Percentiles rank a stretch among this genome's conserved stretches.
These are phyloP conservation scores for Termitomyces sp. DNA, from an alignment of 768 basidiomycete genomes.

Conservation along the genomic window DNA sequence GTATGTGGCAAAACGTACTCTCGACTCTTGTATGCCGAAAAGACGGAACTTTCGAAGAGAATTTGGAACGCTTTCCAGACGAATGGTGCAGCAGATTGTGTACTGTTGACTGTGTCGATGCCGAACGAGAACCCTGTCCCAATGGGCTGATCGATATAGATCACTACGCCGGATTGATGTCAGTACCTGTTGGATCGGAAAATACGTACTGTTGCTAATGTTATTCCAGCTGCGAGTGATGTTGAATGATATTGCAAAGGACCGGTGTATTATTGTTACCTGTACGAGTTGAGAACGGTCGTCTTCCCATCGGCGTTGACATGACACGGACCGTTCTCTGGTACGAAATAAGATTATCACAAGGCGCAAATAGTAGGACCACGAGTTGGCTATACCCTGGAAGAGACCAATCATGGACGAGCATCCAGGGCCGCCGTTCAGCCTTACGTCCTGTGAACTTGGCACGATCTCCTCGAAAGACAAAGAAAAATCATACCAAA, in stretches of 20 bases:
- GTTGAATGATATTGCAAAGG: slow-evolving; percentile 5
- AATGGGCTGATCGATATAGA: slow-evolving; percentile 68
- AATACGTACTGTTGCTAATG: slow-evolving; percentile 50
- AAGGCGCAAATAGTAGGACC: not conserved
- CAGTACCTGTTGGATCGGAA: not conserved
- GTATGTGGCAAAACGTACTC: slow-evolving; percentile 31
- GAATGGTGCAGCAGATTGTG: slow-evolving; percentile 45
- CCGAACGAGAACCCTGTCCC: slow-evolving; percentile 63
- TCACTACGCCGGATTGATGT: slow-evolving; percentile 32
- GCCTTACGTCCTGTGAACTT: slow-evolving; percentile 21
- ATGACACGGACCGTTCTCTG: slow-evolving; percentile 60
- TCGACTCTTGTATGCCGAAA: slow-evolving; percentile 44
- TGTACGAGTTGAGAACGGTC: slow-evolving; percentile 55
- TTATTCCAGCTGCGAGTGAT: slow-evolving; percentile 52
- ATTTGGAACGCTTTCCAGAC: slow-evolving; percentile 63
- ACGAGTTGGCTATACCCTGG: slow-evolving; percentile 32
- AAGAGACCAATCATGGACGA: slow-evolving; percentile 63
- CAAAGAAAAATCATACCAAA: slow-evolving; percentile 50
- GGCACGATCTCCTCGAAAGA: slow-evolving; percentile 36
- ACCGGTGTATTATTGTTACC: slow-evolving; percentile 46
- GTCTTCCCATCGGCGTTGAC: slow-evolving; percentile 49
- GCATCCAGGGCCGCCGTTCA: slow-evolving; percentile 59
- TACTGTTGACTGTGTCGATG: slow-evolving; percentile 50
- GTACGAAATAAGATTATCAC: not conserved
- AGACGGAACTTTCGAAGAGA: slow-evolving; percentile 49